phyloP scores from a whole-genome alignment of 1,139 yeast species.

The Candida glucosophila region DNA sequence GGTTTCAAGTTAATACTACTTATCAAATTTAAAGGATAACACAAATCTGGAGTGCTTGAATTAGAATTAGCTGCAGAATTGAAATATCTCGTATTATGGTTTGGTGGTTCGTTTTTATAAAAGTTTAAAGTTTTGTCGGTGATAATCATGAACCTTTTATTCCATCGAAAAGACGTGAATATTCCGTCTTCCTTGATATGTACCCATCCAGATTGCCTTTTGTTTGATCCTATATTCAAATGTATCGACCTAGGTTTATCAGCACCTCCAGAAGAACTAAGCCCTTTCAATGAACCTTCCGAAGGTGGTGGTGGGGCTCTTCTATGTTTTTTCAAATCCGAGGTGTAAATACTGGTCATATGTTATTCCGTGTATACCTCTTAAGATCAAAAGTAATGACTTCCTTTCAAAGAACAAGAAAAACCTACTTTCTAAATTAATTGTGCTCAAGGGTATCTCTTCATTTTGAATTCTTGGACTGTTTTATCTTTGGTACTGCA shows the following conservation, averaged over 20 bases:
- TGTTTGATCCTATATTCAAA: conserved; percentile 19
- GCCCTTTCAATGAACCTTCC: conserved; percentile 2
- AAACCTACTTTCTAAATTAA: too few species aligned
- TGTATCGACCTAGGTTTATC: conserved; percentile 9
- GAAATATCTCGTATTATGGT: conserved; percentile 1
- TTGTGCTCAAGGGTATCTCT: too few species aligned
- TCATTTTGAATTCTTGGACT: too few species aligned
- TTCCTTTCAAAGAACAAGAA: too few species aligned
- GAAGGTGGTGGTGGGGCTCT: conserved; percentile 40
- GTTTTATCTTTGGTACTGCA: too few species aligned
- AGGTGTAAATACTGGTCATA: conserved; percentile 41
- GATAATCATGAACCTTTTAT: conserved; percentile 72
- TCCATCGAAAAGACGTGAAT: conserved; percentile 79
- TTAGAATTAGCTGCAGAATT: conserved; percentile 3
- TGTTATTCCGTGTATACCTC: too few species aligned
- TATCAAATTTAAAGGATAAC: conserved; percentile 33
- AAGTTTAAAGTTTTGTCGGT: conserved; percentile 69
- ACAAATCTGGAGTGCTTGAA: conserved; percentile 25
- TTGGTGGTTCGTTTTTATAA: conserved; percentile 54
- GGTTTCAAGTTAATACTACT: conserved; percentile 32
- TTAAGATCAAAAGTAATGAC: conserved; percentile 1
- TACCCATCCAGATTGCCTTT: conserved; percentile 66
- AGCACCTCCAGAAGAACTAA: conserved; percentile 1
- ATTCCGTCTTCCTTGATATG: conserved; percentile 88
- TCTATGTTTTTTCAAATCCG: conserved; percentile 38